Base-by-base conservation (phyloP, 1,284 basidiomycete genomes). In the Hemileccinum hortonii region DNA sequence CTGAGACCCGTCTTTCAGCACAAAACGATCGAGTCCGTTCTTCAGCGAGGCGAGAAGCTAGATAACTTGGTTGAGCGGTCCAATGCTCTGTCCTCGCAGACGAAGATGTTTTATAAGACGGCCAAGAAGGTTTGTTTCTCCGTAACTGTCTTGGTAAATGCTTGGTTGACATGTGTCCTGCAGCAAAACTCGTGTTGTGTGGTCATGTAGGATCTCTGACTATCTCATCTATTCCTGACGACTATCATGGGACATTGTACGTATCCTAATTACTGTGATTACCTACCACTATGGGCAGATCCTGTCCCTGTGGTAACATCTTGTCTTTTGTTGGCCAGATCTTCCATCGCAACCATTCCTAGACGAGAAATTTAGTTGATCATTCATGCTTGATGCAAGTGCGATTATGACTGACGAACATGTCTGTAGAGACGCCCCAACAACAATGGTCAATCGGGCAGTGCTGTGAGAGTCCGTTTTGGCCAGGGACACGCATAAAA, bases 11-110 rank as follows among this genome's bases (percentile, higher is more conserved):
- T 47, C 49, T 26, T 56, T 43, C 65, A 96, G 92, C 97, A 99
- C 81, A 98, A 99, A 81, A 99, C 97, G 15, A 99, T 99, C 65
- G 97, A 99, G 69, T 92, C 90, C 3, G 96, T 99, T 3, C 80
- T 99, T 35, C 87, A 97, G 71, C 84, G 97, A 32, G 97, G 97
- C 38, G 96, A 99, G 81, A 97, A 95, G 73, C 81, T 99, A 44
- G 96, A 99, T 72, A 94, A 95, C 71, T 79, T 99, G 19, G 96
- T 99, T 4, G 96, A 98, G 63, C 83, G 95, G 47, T 98, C 94
- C 42, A 92, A 93, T 58, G 90, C 90, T 6, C 76, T 99, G 38
- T 95, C 92, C 26, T 77, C 86, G 26, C 92, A 95, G 75, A 92
- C 85, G 75, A 98, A 98, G 82, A 89, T 90, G 83, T 95, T 96